These are phyloP conservation scores for Chaetoceros muelleri DNA, from an alignment of 108 stramenopile species.

Conservation along the genomic window DNA sequence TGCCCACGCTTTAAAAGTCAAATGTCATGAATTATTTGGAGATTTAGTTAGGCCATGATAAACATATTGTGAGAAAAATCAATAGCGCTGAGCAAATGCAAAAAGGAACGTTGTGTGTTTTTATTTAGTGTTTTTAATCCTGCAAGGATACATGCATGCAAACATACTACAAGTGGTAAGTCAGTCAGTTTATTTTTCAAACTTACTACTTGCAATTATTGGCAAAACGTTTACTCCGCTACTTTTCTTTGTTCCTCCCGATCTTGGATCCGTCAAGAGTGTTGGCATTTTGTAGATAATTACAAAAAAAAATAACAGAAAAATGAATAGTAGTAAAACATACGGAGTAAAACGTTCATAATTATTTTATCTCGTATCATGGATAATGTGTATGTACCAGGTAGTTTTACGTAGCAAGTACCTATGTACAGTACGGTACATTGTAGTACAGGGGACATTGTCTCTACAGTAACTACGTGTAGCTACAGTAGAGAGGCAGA, in stretches of 20 bases:
- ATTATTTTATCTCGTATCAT: no score
- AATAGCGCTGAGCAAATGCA: neutral
- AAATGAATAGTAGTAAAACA: no score
- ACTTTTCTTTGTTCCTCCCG: constrained; percentile 22
- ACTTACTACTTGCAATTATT: constrained; percentile 34
- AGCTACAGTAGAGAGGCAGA: no score
- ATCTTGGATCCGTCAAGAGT: neutral
- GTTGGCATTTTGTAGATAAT: neutral
- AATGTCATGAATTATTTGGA: neutral
- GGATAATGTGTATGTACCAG: no score
- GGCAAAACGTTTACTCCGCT: constrained; percentile 66
- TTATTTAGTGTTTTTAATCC: neutral
- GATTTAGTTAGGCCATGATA: neutral
- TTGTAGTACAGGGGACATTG: no score
- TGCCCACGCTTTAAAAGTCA: constrained; percentile 37
- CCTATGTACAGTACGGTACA: no score
- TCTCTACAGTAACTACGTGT: no score
- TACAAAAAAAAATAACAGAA: no score
- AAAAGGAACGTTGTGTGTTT: neutral
- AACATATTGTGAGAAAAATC: constrained; percentile 4
- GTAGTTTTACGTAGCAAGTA: no score
- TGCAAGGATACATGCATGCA: neutral
- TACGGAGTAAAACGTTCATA: no score
- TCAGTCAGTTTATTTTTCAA: neutral
- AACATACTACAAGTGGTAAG: neutral